These are phyloP conservation scores for Trichoderma harzianum DNA, from an alignment of 2,329 filamentous ascomycete species.

Conservation along the genomic window DNA sequence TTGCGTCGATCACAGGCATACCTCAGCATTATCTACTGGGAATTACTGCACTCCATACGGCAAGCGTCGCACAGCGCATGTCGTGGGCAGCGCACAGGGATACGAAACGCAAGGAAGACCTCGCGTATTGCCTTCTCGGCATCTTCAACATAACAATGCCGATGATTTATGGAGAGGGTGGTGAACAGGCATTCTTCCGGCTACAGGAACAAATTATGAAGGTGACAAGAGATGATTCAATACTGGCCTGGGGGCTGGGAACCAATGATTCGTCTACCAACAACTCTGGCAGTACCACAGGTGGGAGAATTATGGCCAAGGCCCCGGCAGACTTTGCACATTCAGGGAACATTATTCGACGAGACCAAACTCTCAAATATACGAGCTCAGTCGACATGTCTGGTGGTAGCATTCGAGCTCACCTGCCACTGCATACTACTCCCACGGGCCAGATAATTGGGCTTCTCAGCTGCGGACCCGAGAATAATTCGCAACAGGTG, in stretches of 20 bases:
- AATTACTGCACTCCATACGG: not conserved
- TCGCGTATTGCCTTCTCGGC: constrained; percentile 23
- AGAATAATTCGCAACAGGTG: not conserved
- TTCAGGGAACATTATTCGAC: constrained; percentile 7
- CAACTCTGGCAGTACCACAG: not conserved
- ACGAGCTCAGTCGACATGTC: constrained; percentile 9
- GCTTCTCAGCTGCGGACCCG: constrained; percentile 15
- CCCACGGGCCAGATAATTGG: not conserved
- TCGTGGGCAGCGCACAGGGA: constrained; percentile 21
- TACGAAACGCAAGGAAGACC: constrained; percentile 22
- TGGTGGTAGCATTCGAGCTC: constrained; percentile 13
- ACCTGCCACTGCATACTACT: not conserved
- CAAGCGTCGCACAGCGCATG: constrained; percentile 25
- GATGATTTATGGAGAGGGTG: constrained; percentile 22
- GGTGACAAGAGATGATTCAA: constrained; percentile 20
- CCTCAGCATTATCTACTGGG: constrained; percentile 18
- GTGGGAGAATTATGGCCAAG: constrained; percentile 3
- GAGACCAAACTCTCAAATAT: not conserved
- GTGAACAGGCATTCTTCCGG: constrained; percentile 18
- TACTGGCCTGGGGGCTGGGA: constrained; percentile 22
- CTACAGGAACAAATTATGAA: constrained; percentile 23
- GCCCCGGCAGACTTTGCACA: constrained; percentile 16
- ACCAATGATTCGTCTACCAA: not conserved
- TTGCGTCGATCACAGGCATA: constrained; percentile 32
- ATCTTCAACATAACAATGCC: constrained; percentile 22